Base-by-base conservation (phyloP, 192 early-diverging fungal genomes). In the Neocallimastix lanati region DNA sequence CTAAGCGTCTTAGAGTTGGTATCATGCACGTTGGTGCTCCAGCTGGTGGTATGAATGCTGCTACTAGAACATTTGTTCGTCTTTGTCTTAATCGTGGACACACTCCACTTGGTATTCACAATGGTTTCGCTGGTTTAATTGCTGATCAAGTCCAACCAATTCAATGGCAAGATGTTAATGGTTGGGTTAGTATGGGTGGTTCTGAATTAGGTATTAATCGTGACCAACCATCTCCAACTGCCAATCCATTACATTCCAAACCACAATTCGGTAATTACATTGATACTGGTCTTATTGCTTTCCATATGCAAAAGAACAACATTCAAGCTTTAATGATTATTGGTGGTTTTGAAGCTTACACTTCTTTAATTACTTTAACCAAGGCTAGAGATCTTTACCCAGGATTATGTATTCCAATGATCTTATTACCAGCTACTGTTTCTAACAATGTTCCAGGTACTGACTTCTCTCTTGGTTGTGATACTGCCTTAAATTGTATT, bases 401-500 rank as follows among this genome's bases (percentile, higher is more conserved):
- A 40, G 93, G 94, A 2, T 93, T 99, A 84, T 91, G 93, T 82
- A 97, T 99, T 81, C 97, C 97, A 1, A 95, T 97, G 86, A 89
- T 93, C 28, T 88, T 93, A 78, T 86, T 99, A 13, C 97, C 97
- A 12, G 97, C 97, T 16, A 99, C 97, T 0, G 92, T 99, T 79
- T 94, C 93, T 35, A 99, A 99, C 87, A 99, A 99, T 82, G 96
- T 99, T 15, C 97, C 97, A 7, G 97, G 96, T 18, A 97, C 97
- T 0, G 96, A 99, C 83, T 95, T 88, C 82, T 95, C 94, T 77
- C 86, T 99, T 80, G 97, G 97, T 21, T 88, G 91, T n/a, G 97
- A 99, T 80, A 99, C 97, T 33, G 93, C 94, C 28, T 83, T 97
- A 76, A 99, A 99, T 87, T 93, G 91, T 50, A 97, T 97, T 87